These are phyloP conservation scores for Oryza officinalis DNA, from an alignment of 176 grass and related monocot genomes.

Conservation along the genomic window DNA sequence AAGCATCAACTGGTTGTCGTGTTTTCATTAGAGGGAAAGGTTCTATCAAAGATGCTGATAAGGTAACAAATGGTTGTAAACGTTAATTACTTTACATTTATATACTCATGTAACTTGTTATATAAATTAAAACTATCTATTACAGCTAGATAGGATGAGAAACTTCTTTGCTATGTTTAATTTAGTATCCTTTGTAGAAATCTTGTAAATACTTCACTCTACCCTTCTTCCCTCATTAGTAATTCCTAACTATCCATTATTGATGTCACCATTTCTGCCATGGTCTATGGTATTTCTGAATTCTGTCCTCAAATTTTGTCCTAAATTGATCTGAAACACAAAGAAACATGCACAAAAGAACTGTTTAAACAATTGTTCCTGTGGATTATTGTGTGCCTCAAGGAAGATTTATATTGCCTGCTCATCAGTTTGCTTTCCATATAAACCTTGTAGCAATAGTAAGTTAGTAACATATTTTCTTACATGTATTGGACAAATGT, in stretches of 20 bases:
- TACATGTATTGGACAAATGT: background rate
- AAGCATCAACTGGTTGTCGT: conserved; percentile 82
- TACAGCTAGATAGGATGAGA: background rate
- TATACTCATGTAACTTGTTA: background rate
- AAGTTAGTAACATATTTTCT: conserved; percentile 19
- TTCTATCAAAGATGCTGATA: conserved; percentile 80
- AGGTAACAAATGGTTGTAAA: conserved; percentile 40
- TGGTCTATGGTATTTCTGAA: background rate
- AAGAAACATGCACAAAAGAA: background rate
- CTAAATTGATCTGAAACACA: background rate
- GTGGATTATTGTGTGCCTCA: background rate
- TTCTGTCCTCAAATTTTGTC: background rate
- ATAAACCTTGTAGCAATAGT: conserved; percentile 15
- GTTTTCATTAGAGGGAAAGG: conserved; percentile 89
- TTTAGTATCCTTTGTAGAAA: background rate
- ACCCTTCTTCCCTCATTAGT: background rate
- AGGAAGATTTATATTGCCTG: background rate
- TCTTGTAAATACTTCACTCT: background rate
- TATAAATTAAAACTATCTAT: conserved; percentile 14
- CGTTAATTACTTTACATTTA: background rate
- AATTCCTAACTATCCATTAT: background rate
- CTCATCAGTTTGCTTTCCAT: background rate
- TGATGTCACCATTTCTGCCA: background rate
- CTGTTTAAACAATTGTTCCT: background rate
- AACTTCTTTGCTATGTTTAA: conserved; percentile 1